Conservation (phyloP, 179 eudicot genomes). For the Silene coronaria region DNA sequence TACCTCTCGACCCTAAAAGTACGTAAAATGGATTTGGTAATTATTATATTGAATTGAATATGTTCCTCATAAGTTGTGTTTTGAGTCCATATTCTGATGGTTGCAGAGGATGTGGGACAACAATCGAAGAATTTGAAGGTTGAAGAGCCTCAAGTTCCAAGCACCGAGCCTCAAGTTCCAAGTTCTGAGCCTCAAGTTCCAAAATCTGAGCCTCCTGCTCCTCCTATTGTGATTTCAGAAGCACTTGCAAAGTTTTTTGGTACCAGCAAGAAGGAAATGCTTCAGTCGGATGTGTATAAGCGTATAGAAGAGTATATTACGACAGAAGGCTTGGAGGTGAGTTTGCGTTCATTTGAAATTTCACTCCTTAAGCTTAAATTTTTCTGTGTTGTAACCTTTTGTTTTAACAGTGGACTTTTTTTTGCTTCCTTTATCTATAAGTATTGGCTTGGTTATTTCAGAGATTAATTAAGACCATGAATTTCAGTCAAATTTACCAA, state of each 20-base stretch:
- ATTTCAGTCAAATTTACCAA: too few species aligned
- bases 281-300: conserved; percentile 60
- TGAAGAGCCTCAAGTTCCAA: conserved; percentile 31
- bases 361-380: not conserved
- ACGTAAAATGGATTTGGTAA: conserved; percentile 13
- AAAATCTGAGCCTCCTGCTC: conserved; percentile 34
- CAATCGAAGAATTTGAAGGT: conserved; percentile 57
- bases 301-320: conserved; percentile 70
- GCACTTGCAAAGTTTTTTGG: conserved; percentile 73
- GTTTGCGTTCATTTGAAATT: conserved; percentile 12
- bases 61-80: conserved; percentile 4
- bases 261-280: conserved; percentile 66
- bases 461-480: too few species aligned
- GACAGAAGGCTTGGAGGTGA: conserved; percentile 72
- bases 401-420: too few species aligned
- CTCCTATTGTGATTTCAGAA: conserved; percentile 56
- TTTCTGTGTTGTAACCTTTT: too few species aligned
- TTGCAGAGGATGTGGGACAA: conserved; percentile 50
- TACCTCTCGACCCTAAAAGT: conserved; percentile 52
- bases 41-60: not conserved
- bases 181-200: conserved; percentile 31
- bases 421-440: too few species aligned
- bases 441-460: too few species aligned
- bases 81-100: conserved; percentile 19
- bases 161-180: not conserved